phyloP scores from a whole-genome alignment of 2,329 filamentous ascomycete genomes.

The Colletotrichum godetiae region DNA sequence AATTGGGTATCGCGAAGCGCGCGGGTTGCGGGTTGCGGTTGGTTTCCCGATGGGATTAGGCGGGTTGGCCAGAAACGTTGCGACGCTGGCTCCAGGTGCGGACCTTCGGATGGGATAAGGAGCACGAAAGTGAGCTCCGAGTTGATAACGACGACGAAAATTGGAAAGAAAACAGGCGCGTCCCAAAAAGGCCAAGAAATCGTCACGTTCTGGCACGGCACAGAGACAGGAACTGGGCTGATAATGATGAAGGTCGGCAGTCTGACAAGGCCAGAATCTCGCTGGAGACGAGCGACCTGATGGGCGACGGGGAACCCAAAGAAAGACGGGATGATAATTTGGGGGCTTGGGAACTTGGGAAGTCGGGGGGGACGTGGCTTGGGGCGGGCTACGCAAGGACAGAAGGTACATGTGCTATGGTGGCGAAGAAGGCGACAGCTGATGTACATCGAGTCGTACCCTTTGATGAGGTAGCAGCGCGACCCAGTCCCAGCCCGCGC shows the following conservation, averaged over 20 bases:
- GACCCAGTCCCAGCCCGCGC: not conserved
- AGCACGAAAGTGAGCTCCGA: not conserved
- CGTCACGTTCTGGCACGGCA: not conserved
- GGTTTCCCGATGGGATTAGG: not conserved
- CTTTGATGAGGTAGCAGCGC: not conserved
- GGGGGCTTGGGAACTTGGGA: conserved; percentile 24
- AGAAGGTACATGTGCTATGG: not conserved
- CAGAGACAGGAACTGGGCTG: conserved; percentile 3
- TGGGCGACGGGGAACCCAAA: conserved; percentile 8
- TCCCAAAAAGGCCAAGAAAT: not conserved
- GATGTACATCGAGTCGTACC: not conserved
- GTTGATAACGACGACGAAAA: not conserved
- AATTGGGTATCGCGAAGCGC: conserved; percentile 1
- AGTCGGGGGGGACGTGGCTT: conserved; percentile 16
- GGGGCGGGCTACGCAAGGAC: conserved; percentile 3
- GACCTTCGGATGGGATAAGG: not conserved
- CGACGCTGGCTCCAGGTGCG: not conserved
- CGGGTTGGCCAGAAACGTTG: not conserved
- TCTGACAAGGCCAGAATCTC: conserved; percentile 13
- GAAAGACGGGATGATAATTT: conserved; percentile 34
- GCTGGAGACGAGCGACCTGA: conserved; percentile 17
- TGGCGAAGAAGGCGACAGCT: not conserved
- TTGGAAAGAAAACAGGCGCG: not conserved
- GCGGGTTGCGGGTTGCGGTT: conserved; percentile 6
- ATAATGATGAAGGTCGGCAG: conserved; percentile 20